Conservation (phyloP, 140 eudicot species). For the Flaveria floridana region DNA sequence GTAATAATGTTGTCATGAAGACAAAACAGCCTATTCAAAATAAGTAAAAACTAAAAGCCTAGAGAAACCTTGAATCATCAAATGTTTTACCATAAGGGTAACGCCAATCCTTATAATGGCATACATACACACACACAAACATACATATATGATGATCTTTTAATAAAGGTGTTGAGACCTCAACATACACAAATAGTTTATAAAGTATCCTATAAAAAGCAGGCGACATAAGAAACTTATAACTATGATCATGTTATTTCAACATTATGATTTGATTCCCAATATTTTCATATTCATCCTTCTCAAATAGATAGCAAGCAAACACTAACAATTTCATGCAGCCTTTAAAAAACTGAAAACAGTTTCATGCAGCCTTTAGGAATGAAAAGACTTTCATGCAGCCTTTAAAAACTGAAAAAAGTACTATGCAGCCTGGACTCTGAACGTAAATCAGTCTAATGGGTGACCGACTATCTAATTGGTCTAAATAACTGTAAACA, state of each 20-base stretch:
- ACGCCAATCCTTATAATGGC: background rate
- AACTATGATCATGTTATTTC: background rate
- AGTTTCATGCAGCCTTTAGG: background rate
- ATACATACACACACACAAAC: background rate
- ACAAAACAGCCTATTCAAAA: background rate
- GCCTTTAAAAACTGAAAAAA: background rate
- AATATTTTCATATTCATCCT: background rate
- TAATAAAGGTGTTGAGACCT: background rate
- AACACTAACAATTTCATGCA: background rate
- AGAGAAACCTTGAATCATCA: slow-evolving; percentile 14
- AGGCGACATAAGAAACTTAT: background rate
- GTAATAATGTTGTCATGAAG: slow-evolving; percentile 8
- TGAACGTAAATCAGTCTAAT: background rate
- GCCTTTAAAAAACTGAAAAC: background rate
- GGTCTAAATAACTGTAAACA: background rate
- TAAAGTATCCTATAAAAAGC: background rate
- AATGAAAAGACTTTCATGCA: background rate
- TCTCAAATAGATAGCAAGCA: background rate
- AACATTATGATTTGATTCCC: background rate
- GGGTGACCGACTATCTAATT: background rate
- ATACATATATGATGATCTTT: background rate
- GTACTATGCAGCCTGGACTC: background rate
- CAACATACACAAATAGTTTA: background rate
- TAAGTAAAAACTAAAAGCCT: background rate
- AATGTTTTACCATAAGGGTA: background rate